Percentiles rank a stretch among this genome's conserved stretches.
These are phyloP conservation scores for Clarireedia homoeocarpa DNA, from an alignment of 2,329 filamentous ascomycete species.

Conservation along the genomic window DNA sequence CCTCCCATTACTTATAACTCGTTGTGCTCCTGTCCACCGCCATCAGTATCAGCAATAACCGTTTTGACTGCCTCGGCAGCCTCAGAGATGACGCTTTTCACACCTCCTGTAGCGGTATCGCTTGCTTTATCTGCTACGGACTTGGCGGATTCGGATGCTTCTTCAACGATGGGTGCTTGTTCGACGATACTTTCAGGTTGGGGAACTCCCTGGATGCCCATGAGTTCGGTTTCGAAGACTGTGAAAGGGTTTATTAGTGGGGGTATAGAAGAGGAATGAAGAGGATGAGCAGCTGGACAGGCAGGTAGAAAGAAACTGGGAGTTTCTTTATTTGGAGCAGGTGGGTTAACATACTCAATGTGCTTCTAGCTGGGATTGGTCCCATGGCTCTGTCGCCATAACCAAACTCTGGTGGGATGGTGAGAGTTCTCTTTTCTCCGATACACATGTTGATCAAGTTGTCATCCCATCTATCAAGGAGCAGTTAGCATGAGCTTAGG, in stretches of 20 bases:
- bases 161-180: background rate
- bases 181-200: slow-evolving; percentile 6
- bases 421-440: slow-evolving; percentile 84
- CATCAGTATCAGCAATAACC: slow-evolving; percentile 46
- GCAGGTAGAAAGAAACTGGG: too few relatives aligned
- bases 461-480: slow-evolving; percentile 65
- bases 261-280: background rate
- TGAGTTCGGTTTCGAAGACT: slow-evolving; percentile 86
- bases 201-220: slow-evolving; percentile 69
- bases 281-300: background rate
- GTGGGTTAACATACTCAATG: slow-evolving; percentile 51
- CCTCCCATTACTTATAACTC: slow-evolving; percentile 40
- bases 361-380: slow-evolving; percentile 75
- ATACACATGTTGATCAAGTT: slow-evolving; percentile 91
- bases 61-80: slow-evolving; percentile 47
- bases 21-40: slow-evolving; percentile 48
- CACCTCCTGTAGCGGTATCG: slow-evolving; percentile 21
- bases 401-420: slow-evolving; percentile 76
- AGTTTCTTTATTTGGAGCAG: background rate
- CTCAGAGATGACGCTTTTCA: slow-evolving; percentile 39
- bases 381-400: slow-evolving; percentile 73
- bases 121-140: slow-evolving; percentile 20
- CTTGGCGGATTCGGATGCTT: slow-evolving; percentile 20
- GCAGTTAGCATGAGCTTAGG: background rate
- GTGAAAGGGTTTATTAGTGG: slow-evolving; percentile 4